Base-by-base conservation (phyloP, 495 filamentous ascomycete genomes). In the Penicillium lividum region DNA sequence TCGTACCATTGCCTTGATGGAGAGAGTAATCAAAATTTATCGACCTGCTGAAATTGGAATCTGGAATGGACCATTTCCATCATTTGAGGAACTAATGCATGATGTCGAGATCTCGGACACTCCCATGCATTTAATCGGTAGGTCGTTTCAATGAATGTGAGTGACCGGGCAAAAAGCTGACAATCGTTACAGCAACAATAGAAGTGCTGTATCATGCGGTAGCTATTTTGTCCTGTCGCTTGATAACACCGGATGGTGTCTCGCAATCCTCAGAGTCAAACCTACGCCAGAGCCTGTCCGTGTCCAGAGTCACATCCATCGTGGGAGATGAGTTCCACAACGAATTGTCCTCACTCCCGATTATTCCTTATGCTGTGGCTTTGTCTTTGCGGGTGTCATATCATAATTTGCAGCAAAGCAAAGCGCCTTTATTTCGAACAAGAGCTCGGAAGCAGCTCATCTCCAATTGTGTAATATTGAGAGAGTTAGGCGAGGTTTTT, bases 41-140 rank as follows among this genome's bases (percentile, higher is more conserved):
- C 51, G 33, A 16, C 51, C 51, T 10, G 36, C 36, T 8, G 51
- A 27, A 25, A 44, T 42, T 15, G 31, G 30, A 15, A 43, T 36
- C 6, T 53, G 51, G 51, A 53, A 44, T 42, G 51, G 33, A 7
- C 16, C 15, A 9, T 53, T 53, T 30, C 51, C 51, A 7, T 43
- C 51, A 43, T 53, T 53, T 27, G 51, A 53, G 27, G 51, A 53
- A 44, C 44, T 53, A 43, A 44, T 53, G 51, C 51, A 53, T 6
- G 34, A 53, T 31, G 51, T 53, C 5, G 25, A 6, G 11, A 18
- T 25, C 31, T 53, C 51, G 7, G 51, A 29, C 16, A 53, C 38
- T 27, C 36, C 51, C 0, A 9, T 53, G 13, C 51, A 53, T 44
- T 29, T 53, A 5, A 53, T 42, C 11, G 51, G 51, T 43, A 53